Base-by-base conservation (phyloP, 495 filamentous ascomycete species). In the Antarctomyces pellizariae region DNA sequence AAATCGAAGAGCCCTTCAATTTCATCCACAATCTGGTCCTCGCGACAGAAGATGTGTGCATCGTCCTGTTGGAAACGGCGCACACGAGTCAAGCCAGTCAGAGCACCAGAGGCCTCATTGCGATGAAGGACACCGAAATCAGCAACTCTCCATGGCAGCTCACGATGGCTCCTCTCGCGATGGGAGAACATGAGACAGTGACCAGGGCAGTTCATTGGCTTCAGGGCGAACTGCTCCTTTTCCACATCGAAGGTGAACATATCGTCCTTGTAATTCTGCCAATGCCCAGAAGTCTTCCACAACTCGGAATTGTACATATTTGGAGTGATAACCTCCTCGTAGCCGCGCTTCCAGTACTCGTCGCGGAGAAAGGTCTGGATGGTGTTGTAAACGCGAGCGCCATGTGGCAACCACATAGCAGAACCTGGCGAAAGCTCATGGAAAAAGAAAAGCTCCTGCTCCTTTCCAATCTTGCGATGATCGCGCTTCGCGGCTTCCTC, bases 191-290 rank as follows among this genome's bases (percentile, higher is more conserved):
- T 59, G 14, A 76, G 47, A 38, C 69, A 75, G 48, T 86, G 77
- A 5, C 75, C 79, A 2, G 89, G 86, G 51, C 86, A 97, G 50
- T 95, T 95, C 86, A 97, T 97, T 18, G 89, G 86, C 55, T 97
- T 97, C 21, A 97, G 59, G 7, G 57, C 75, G 47, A 65, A 82
- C 24, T 74, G 64, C 30, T 78, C 69, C 59, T 95, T 92, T 42
- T 95, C 80, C 18, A 83, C 64, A 18, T 89, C 70, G 31, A 95
- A 62, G 19, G 71, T 66, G 54, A 95, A 95, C 86, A 97, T 95
- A 48, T 91, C 79, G 15, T 95, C 84, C 36, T 77, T 62, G 61
- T 97, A 97, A 44, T 93, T 77, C 24, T 71, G 66, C 78, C 80
- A 89, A 48, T 97, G 86, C 24, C 89, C 86, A 9, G 78, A 89